Evolutionary conservation across 768 basidiomycete species (phyloP).

Genomic region (Boletus coccyginus): DNA sequence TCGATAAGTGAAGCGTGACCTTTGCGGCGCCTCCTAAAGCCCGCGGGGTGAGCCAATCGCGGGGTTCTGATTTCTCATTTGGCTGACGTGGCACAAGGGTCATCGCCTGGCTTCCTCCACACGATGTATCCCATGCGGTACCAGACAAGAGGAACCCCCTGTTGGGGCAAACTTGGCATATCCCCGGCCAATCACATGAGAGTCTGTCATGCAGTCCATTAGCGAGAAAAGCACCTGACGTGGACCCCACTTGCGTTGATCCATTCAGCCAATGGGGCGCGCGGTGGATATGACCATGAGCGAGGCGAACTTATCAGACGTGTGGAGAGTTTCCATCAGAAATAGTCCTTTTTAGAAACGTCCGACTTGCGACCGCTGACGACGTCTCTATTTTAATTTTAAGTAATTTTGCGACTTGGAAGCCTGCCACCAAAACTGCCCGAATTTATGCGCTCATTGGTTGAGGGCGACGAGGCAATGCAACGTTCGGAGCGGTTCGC

Average conservation of each 20-base stretch:
- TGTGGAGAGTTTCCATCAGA: conserved; percentile 28
- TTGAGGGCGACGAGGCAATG: conserved; percentile 13
- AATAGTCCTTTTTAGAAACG: conserved; percentile 19
- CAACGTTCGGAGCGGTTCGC: neutral
- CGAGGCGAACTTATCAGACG: conserved; percentile 23
- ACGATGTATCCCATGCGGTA: conserved; percentile 26
- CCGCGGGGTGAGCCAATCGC: conserved; percentile 22
- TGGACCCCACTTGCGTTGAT: conserved; percentile 27
- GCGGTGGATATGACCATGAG: conserved; percentile 8
- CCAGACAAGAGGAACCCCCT: conserved; percentile 20
- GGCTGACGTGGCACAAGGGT: conserved; percentile 11
- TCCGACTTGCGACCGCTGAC: conserved; percentile 34
- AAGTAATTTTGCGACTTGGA: neutral
- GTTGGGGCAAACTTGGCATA: conserved; percentile 33
- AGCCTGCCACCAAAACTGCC: conserved; percentile 35
- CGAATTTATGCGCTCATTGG: conserved; percentile 24
- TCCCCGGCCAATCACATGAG: conserved; percentile 31
- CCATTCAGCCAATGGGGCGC: conserved; percentile 36
- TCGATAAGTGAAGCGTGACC: conserved; percentile 34
- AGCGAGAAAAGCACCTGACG: conserved; percentile 8
- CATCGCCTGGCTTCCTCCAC: conserved; percentile 31
- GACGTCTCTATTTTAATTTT: neutral
- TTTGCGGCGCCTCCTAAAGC: conserved; percentile 32
- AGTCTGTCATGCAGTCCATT: conserved; percentile 23
- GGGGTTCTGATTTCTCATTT: neutral